Conservation (phyloP, 139 green algal genomes). For the Closterium sp. region DNA sequence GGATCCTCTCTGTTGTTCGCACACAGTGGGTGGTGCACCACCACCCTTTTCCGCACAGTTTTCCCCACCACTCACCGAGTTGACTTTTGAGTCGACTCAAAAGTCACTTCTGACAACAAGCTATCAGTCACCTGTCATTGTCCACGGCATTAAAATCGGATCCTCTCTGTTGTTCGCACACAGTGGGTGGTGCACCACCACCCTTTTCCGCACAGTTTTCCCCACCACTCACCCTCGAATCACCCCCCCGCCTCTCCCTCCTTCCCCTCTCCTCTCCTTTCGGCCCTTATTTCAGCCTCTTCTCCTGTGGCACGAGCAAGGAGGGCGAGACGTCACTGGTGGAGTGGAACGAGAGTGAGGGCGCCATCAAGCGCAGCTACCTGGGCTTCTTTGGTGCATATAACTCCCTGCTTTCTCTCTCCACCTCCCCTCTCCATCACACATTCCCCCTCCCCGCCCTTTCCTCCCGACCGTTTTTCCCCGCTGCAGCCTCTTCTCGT, state of each 20-base stretch:
- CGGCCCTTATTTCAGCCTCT: slow-evolving; percentile 45
- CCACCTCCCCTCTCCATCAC: not conserved
- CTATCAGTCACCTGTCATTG: not conserved
- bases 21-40: not conserved
- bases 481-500: slow-evolving; percentile 50
- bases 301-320: slow-evolving; percentile 53
- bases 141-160: not conserved
- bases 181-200: not conserved
- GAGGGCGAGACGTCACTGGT: slow-evolving; percentile 52
- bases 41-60: too few species aligned
- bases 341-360: slow-evolving; percentile 57
- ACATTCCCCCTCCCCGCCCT: not conserved
- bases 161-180: not conserved
- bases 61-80: not conserved
- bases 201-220: too few species aligned
- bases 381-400: slow-evolving; percentile 17
- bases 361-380: slow-evolving; percentile 50
- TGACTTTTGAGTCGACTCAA: too few species aligned
- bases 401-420: not conserved
- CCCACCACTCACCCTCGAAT: not conserved
- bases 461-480: too few species aligned
- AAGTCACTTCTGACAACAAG: too few species aligned
- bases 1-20: not conserved
- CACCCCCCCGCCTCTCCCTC: not conserved
- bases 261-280: slow-evolving; percentile 27